Conservation (phyloP, 1,139 yeast species). For the Suhomyces kunorum region DNA sequence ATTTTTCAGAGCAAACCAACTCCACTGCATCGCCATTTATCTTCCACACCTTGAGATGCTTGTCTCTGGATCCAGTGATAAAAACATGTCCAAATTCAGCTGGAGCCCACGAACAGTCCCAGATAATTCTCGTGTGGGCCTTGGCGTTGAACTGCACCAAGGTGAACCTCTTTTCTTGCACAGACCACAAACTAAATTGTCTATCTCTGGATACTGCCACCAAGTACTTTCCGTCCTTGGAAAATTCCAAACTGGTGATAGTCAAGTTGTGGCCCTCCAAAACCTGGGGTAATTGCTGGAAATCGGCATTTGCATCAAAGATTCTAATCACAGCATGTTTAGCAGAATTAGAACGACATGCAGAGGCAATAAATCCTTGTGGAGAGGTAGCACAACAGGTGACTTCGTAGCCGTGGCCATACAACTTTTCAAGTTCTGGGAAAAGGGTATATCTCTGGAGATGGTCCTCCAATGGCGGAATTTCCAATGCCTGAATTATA, state of each 20-base stretch:
- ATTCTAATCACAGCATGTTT: constrained; percentile 85
- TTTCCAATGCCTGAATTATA: constrained; percentile 42
- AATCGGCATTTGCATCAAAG: constrained; percentile 57
- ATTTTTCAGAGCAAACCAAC: constrained; percentile 36
- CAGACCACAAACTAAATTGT: constrained; percentile 75
- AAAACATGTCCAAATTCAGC: constrained; percentile 42
- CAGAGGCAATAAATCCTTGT: constrained; percentile 75
- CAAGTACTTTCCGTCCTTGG: constrained; percentile 66
- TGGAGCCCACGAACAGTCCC: constrained; percentile 93
- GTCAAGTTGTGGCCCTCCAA: constrained; percentile 75
- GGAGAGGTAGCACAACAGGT: constrained; percentile 75
- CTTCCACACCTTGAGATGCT: constrained; percentile 72
- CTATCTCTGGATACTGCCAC: constrained; percentile 91
- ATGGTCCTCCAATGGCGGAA: constrained; percentile 86
- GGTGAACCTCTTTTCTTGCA: constrained; percentile 47
- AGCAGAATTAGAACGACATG: constrained; percentile 85
- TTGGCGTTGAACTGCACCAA: constrained; percentile 53
- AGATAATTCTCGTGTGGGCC: constrained; percentile 88
- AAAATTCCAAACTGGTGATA: constrained; percentile 77
- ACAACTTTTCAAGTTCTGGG: constrained; percentile 92
- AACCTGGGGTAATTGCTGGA: constrained; percentile 37
- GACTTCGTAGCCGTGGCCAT: constrained; percentile 97
- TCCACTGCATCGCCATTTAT: constrained; percentile 30
- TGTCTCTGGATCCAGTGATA: constrained; percentile 88
- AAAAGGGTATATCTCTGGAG: constrained; percentile 89